These are phyloP conservation scores for Geotrichum ghanense DNA, from an alignment of 805 yeast species.

Conservation along the genomic window DNA sequence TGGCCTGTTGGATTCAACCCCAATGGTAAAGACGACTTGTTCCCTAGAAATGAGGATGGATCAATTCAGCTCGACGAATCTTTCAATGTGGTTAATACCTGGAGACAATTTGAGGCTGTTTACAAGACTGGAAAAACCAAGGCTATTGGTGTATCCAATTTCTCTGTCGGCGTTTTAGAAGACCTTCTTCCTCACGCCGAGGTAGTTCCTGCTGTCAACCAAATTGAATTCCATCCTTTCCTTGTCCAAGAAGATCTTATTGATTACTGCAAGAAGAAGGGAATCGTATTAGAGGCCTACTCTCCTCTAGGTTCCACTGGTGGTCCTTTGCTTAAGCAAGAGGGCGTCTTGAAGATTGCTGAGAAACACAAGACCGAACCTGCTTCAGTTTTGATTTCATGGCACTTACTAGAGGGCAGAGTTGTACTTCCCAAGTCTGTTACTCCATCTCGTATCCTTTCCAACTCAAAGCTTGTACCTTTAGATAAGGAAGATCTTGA, in stretches of 20 bases:
- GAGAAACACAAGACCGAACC: slow-evolving; percentile 40
- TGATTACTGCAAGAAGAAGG: slow-evolving; percentile 39
- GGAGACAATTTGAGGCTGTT: slow-evolving; percentile 48
- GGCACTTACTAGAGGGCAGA: slow-evolving; percentile 52
- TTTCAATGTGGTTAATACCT: slow-evolving; percentile 41
- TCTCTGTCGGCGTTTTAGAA: slow-evolving; percentile 39
- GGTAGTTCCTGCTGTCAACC: slow-evolving; percentile 56
- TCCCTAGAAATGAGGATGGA: slow-evolving; percentile 32
- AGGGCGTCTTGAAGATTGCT: slow-evolving; percentile 41
- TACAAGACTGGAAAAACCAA: slow-evolving; percentile 40
- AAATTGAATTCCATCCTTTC: slow-evolving; percentile 64
- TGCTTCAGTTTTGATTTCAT: slow-evolving; percentile 50
- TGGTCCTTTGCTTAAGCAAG: slow-evolving; percentile 48
- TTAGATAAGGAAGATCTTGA: slow-evolving; percentile 33
- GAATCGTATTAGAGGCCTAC: slow-evolving; percentile 56
- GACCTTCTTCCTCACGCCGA: slow-evolving; percentile 39
- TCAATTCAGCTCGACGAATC: slow-evolving; percentile 29
- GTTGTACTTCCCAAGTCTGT: slow-evolving; percentile 60
- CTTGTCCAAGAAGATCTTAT: slow-evolving; percentile 53
- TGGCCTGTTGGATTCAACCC: slow-evolving; percentile 60
- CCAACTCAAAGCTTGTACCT: slow-evolving; percentile 30
- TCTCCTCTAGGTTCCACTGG: slow-evolving; percentile 65
- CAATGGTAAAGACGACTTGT: slow-evolving; percentile 28
- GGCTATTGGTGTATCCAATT: slow-evolving; percentile 67
- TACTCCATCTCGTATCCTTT: slow-evolving; percentile 47